Evolutionary conservation across 2,329 filamentous ascomycete genomes (phyloP).

Genomic region (Rutstroemia sp.): DNA sequence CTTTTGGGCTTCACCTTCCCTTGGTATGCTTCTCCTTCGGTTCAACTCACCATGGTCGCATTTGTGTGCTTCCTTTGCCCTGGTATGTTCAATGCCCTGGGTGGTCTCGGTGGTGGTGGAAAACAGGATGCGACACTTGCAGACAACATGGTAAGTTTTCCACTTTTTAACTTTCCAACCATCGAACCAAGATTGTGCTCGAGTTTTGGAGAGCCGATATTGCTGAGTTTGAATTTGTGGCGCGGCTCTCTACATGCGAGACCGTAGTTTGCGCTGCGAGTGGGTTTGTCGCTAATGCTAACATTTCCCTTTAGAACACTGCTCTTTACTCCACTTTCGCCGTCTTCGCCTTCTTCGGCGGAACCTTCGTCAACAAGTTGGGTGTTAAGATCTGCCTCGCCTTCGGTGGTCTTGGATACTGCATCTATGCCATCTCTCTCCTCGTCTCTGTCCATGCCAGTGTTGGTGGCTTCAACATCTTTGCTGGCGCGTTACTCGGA

Average conservation of each 20-base stretch:
- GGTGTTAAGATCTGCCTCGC: conserved; percentile 62
- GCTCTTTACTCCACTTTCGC: conserved; percentile 45
- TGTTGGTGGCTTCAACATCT: conserved; percentile 64
- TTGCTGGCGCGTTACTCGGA: conserved; percentile 69
- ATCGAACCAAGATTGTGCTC: too few species aligned
- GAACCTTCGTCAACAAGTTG: conserved; percentile 70
- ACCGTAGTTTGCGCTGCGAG: neutral
- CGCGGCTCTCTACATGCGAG: too few species aligned
- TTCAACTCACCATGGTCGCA: conserved; percentile 65
- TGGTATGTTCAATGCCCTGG: conserved; percentile 65
- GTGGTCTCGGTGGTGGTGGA: conserved; percentile 58
- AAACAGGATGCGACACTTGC: conserved; percentile 43
- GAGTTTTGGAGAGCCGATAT: too few species aligned
- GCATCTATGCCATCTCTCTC: conserved; percentile 64
- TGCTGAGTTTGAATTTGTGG: too few species aligned
- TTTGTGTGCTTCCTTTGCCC: conserved; percentile 66
- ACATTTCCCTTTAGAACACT: conserved; percentile 25
- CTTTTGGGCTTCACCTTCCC: conserved; percentile 43
- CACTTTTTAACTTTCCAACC: neutral
- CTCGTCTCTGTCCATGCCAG: conserved; percentile 63
- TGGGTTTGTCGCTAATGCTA: conserved; percentile 2
- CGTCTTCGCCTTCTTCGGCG: conserved; percentile 61
- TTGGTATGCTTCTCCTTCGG: conserved; percentile 67
- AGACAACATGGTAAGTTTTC: conserved; percentile 36
- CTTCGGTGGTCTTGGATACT: conserved; percentile 71